Percentiles rank a stretch among this genome's conserved stretches.
phyloP scores from a whole-genome alignment of 495 filamentous ascomycete genomes.

The Talaromyces ruber region DNA sequence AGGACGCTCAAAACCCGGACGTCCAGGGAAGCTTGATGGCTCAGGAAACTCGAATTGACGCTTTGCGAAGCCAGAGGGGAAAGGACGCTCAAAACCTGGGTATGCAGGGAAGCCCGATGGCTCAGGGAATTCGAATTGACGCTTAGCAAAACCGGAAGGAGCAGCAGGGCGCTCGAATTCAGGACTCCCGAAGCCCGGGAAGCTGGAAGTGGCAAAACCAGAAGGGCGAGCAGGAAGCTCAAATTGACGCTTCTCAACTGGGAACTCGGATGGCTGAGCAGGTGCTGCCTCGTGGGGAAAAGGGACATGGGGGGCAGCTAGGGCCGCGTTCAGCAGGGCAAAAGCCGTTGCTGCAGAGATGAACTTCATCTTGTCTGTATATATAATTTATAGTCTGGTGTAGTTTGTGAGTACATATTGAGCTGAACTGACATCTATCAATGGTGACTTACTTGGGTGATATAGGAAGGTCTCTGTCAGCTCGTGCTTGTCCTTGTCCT shows the following conservation, averaged over 20 bases:
- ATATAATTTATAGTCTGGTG: background rate
- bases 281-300: background rate
- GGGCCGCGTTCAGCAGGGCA: background rate
- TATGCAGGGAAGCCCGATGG: background rate
- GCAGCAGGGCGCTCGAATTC: background rate
- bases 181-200: background rate
- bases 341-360: slow-evolving; percentile 2
- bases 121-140: background rate
- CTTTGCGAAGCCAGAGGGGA: background rate
- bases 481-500: background rate
- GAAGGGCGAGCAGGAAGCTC: background rate
- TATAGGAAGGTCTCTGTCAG: background rate
- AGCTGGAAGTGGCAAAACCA: background rate
- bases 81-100: background rate
- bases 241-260: background rate
- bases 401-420: background rate
- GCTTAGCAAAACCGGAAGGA: background rate
- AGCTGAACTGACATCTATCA: background rate
- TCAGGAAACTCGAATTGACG: background rate
- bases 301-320: background rate
- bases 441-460: background rate
- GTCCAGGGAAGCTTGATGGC: background rate
- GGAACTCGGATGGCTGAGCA: background rate
- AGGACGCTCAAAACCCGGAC: background rate
- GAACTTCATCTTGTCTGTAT: slow-evolving; percentile 5